phyloP scores from a whole-genome alignment of 371 early-diverging fungal species.

The Rhizomucor miehei region DNA sequence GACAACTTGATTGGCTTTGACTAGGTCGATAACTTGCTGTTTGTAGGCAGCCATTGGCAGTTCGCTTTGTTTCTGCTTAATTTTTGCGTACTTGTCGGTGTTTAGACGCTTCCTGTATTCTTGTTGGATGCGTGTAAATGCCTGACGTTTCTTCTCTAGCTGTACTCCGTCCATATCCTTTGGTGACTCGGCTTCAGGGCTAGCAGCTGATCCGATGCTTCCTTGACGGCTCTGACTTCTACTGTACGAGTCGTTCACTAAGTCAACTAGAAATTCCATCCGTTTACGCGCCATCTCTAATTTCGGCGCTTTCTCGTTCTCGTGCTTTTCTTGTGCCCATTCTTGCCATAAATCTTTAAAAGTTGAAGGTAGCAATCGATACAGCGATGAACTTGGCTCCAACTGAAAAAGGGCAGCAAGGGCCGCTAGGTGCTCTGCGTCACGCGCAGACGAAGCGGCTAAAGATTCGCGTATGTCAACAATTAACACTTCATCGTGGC shows the following conservation, averaged over 20 bases:
- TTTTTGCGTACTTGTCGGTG: constrained; percentile 27
- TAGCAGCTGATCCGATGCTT: constrained; percentile 10
- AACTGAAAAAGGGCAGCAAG: constrained; percentile 46
- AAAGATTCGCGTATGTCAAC: constrained; percentile 17
- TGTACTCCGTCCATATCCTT: not conserved
- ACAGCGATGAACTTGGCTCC: constrained; percentile 44
- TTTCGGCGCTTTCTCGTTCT: constrained; percentile 18
- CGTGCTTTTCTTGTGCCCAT: constrained; percentile 48
- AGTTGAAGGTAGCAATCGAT: constrained; percentile 56
- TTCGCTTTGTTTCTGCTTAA: constrained; percentile 52
- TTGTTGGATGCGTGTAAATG: constrained; percentile 13
- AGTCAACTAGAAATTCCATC: constrained; percentile 22
- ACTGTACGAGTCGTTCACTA: constrained; percentile 17
- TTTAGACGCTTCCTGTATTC: constrained; percentile 25
- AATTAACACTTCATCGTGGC: not conserved
- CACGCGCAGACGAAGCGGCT: constrained; percentile 3
- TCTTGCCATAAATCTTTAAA: constrained; percentile 69
- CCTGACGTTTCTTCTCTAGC: not conserved
- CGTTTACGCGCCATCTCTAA: constrained; percentile 26
- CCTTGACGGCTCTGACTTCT: not conserved
- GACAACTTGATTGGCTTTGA: constrained; percentile 63
- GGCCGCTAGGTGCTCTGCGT: constrained; percentile 4
- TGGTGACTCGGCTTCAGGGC: not conserved
- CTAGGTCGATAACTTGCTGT: constrained; percentile 47
- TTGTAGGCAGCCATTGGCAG: constrained; percentile 65